A percentile compares a stretch with the other conserved stretches of the same genome.
These are phyloP conservation scores for Eucalyptus sp. DNA, from an alignment of 345 rosid species.

Conservation along the genomic window DNA sequence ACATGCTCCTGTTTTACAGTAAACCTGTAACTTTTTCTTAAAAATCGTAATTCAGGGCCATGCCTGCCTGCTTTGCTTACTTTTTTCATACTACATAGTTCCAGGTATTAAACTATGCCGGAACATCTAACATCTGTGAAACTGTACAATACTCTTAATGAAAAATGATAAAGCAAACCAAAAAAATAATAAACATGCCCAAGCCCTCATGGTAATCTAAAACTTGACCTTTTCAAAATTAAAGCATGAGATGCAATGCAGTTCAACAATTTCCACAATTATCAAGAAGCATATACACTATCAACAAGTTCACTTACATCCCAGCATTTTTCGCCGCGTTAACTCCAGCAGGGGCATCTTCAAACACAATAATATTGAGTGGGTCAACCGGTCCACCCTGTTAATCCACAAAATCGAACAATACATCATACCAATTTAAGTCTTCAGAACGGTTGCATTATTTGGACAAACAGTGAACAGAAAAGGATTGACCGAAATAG, in stretches of 20 bases:
- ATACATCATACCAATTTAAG: neutral
- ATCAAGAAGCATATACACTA: neutral
- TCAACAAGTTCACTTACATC: slow-evolving; percentile 47
- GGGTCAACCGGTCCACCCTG: slow-evolving; percentile 65
- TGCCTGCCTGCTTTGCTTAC: neutral
- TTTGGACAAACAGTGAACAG: neutral
- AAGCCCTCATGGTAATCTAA: neutral
- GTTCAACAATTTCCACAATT: neutral
- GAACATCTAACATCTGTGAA: neutral
- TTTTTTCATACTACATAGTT: neutral
- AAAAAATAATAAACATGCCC: neutral
- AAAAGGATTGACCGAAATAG: neutral
- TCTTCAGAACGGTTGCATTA: neutral
- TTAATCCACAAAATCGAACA: slow-evolving; percentile 2
- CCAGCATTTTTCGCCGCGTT: slow-evolving; percentile 84
- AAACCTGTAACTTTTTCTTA: neutral
- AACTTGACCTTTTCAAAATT: neutral
- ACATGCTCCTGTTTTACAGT: neutral
- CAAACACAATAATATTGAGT: slow-evolving; percentile 53
- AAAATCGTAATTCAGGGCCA: neutral
- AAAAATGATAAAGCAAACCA: neutral
- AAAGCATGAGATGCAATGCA: neutral
- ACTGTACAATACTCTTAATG: neutral
- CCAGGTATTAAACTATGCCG: neutral
- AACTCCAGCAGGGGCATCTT: slow-evolving; percentile 96